Evolutionary conservation across 805 yeast genomes (phyloP), one percentile per base, ranked within the genome.

Genomic region (Priceomyces haplophilus): DNA sequence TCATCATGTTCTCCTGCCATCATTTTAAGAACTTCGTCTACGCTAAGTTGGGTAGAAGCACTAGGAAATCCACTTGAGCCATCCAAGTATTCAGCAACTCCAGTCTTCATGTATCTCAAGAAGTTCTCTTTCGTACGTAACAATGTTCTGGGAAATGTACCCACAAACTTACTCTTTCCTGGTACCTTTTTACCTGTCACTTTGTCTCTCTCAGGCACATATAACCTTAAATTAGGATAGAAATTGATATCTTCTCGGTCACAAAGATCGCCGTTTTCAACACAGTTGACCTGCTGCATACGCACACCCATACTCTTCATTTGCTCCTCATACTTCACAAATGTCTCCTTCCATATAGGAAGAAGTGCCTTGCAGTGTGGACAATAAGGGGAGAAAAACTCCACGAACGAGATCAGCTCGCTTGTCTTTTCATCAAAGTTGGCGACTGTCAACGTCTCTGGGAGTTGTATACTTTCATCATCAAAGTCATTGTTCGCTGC

Each of bases 371-470:
- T 75, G 65, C 99, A 93, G 63, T 91, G 98, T 6, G 68, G 60
- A 60, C 99, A 93, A 55, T 83, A 83, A 0, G 99, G 99, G 24
- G 96, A 88, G 59, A 65, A 93, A 64, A 88, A 90, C 64, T 91
- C 97, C 25, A 91, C 82, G 55, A 91, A 73, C 54, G 89, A 83
- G 16, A 82, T 64, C 2, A 84, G 84, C 7, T 71, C 63, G 15
- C 68, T 56, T n/a, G 79, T 56, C 29, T 67, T 64, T 10, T 59
- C 46, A 41, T 78, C 80, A 55, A 85, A 88, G 16, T 67, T 72
- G 1, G 64, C 72, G 3, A 58, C 50, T 0, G 73, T 78, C 36
- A 88, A 59, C 1, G 73, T 69, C 2, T 64, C 72, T 0, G 93
- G 93, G 12, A 77, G 47, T 18, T 43, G 40, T 3, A 51, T 47